Conservation (phyloP, 192 early-diverging fungal genomes). For the Coemansia sp. region DNA sequence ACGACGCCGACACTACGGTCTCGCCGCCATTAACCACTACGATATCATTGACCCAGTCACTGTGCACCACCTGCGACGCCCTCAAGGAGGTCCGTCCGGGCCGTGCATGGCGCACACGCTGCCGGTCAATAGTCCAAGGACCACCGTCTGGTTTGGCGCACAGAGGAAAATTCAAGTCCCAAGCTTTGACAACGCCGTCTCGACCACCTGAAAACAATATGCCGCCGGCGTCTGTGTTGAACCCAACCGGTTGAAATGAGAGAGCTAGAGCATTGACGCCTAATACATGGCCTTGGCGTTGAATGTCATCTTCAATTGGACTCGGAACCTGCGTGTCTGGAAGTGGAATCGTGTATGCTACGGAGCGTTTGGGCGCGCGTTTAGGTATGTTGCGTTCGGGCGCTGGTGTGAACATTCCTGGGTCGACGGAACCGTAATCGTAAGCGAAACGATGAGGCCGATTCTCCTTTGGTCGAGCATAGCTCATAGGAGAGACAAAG, state of each 20-base stretch:
- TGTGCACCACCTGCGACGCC: constrained; percentile 77
- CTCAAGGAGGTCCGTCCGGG: constrained; percentile 66
- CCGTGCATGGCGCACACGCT: constrained; percentile 28
- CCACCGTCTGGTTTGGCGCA: constrained; percentile 10
- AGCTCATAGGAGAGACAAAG: constrained; percentile 26
- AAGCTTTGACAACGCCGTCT: constrained; percentile 84
- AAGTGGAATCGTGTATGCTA: constrained; percentile 54
- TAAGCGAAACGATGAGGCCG: constrained; percentile 57
- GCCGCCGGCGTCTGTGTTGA: constrained; percentile 53
- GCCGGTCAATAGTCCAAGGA: constrained; percentile 33
- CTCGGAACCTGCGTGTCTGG: constrained; percentile 16
- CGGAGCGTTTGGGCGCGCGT: constrained; percentile 43
- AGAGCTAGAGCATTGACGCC: constrained; percentile 89
- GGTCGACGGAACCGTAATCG: constrained; percentile 56
- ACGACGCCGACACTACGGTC: constrained; percentile 84
- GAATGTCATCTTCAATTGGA: constrained; percentile 7
- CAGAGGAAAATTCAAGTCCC: constrained; percentile 67
- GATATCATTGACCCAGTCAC: constrained; percentile 98
- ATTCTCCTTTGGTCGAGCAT: constrained; percentile 46
- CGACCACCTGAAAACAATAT: constrained; percentile 87
- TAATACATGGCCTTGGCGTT: constrained; percentile 67
- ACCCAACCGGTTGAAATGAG: constrained; percentile 11
- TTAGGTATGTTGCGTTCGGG: constrained; percentile 44
- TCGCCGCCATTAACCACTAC: constrained; percentile 35
- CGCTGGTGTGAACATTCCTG: constrained; percentile 54